Evolutionary conservation across 23 red algal genomes (phyloP).

Genomic region (Gracilaria caudata): DNA sequence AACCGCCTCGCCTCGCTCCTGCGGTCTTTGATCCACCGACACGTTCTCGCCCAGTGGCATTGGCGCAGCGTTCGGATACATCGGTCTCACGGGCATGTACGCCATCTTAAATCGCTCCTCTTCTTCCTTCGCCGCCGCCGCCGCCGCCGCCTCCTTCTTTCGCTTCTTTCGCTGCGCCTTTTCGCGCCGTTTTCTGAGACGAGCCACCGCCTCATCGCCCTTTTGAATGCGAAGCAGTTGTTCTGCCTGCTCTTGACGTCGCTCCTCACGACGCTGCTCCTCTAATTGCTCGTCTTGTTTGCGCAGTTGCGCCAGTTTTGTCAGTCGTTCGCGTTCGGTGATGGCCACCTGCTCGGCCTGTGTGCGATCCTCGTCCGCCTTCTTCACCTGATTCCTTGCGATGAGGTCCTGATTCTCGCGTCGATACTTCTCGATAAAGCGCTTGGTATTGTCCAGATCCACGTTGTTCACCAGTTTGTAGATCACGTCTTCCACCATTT

Average conservation of each 20-base stretch:
- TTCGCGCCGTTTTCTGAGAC: slow-evolving; percentile 33
- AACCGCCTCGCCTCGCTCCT: not conserved
- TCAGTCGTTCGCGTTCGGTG: slow-evolving; percentile 56
- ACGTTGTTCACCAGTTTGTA: slow-evolving; percentile 78
- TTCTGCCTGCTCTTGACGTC: slow-evolving; percentile 49
- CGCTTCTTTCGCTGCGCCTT: slow-evolving; percentile 60
- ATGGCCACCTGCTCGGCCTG: slow-evolving; percentile 63
- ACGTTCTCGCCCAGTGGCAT: slow-evolving; percentile 18
- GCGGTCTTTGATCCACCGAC: slow-evolving; percentile 37
- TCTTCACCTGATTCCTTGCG: slow-evolving; percentile 65
- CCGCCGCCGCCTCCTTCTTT: slow-evolving; percentile 54
- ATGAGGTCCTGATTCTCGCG: slow-evolving; percentile 65
- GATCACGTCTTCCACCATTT: slow-evolving; percentile 87
- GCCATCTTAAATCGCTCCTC: slow-evolving; percentile 16
- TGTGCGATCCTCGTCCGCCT: slow-evolving; percentile 40
- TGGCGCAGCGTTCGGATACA: slow-evolving; percentile 40
- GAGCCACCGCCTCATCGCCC: slow-evolving; percentile 44
- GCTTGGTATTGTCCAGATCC: slow-evolving; percentile 61
- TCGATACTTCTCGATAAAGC: slow-evolving; percentile 63
- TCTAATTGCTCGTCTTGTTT: slow-evolving; percentile 40
- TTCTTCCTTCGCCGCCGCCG: slow-evolving; percentile 34
- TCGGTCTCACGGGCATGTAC: slow-evolving; percentile 33
- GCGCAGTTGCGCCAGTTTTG: slow-evolving; percentile 46
- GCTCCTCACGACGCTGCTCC: not conserved
- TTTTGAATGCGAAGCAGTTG: slow-evolving; percentile 40